Base-by-base conservation (phyloP, 768 basidiomycete genomes). In the Lactarius indigo region DNA sequence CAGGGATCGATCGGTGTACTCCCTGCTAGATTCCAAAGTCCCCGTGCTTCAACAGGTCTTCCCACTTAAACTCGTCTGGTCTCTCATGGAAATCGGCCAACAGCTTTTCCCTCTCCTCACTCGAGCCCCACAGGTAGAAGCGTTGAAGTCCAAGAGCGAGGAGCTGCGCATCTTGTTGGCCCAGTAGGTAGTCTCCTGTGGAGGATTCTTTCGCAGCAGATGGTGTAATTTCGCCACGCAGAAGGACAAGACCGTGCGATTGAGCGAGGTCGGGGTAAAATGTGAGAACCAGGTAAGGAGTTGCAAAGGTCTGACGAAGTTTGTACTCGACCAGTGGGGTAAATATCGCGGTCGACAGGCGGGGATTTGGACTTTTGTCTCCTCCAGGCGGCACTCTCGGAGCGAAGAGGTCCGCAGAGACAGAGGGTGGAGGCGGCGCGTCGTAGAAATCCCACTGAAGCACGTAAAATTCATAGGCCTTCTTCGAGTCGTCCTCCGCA, bases 301-400 rank as follows among this genome's bases (percentile, higher is more conserved):
- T 95, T 8, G 97, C 91, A 75, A 89, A 98, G 20, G 89, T 83
- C 61, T 83, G 83, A 47, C 90, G 87, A 64, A 87, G 77, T 76
- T 97, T 96, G 84, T 93, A 99, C 78, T 98, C 96, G 70, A 91
- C 89, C 52, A 98, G 82, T 2, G 96, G 92, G 0, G 97, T 95
- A 80, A 96, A 96, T 41, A 98, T 81, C 61, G 96, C 82, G 0
- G 94, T 95, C 7, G 94, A 86, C 2, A 78, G 79, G 60, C 79
- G 80, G 18, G 86, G 84, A 70, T 85, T 85, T 13, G 75, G 64
- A 2, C 68, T 64, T 50, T 74, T 69, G 17, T 74, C 72, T 6
- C 72, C 69, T 31, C 72, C 64, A 17, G 68, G 66, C 37, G 66
- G 72, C 23, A 71, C 64, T 7, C 20, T 26, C 74, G 86, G 85